Conservation (phyloP, 108 stramenopile species). For the Chaetoceros tenuissimus region DNA sequence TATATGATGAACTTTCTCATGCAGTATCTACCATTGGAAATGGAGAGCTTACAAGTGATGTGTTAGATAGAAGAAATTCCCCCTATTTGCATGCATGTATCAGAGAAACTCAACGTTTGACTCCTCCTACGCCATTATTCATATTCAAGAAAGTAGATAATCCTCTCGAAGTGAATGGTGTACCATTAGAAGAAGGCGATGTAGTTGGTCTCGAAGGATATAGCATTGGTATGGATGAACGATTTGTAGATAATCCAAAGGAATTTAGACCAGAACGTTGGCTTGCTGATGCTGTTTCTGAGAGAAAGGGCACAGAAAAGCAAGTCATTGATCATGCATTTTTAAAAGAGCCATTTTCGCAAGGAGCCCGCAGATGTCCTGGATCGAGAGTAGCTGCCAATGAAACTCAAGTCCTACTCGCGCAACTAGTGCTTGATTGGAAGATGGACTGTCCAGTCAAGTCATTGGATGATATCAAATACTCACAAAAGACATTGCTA, state of each 20-base stretch:
- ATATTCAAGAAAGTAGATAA: conserved; percentile 7
- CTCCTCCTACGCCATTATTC: conserved; percentile 8
- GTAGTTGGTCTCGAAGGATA: conserved; percentile 5
- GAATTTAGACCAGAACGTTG: conserved; percentile 26
- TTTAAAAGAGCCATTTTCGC: conserved; percentile 23
- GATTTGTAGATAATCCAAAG: conserved; percentile 16
- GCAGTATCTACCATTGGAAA: too few species aligned
- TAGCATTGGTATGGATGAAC: conserved; percentile 14
- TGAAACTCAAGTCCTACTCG: conserved; percentile 14
- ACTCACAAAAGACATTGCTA: too few species aligned
- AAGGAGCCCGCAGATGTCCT: conserved; percentile 29
- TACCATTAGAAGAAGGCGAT: too few species aligned
- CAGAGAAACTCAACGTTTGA: conserved; percentile 28
- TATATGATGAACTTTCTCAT: too few species aligned
- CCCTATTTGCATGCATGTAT: conserved; percentile 23
- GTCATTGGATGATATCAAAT: too few species aligned
- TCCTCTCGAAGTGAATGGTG: conserved; percentile 21
- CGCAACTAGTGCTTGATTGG: conserved; percentile 24
- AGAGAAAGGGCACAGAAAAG: conserved; percentile 15
- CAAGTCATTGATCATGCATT: conserved; percentile 23
- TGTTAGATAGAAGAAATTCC: too few species aligned
- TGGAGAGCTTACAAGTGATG: too few species aligned
- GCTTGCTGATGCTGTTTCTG: conserved; percentile 15
- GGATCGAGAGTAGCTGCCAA: conserved; percentile 19
- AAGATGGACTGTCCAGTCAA: too few species aligned